These are phyloP conservation scores for Serendipita sp. DNA, from an alignment of 768 basidiomycete genomes.

Conservation along the genomic window DNA sequence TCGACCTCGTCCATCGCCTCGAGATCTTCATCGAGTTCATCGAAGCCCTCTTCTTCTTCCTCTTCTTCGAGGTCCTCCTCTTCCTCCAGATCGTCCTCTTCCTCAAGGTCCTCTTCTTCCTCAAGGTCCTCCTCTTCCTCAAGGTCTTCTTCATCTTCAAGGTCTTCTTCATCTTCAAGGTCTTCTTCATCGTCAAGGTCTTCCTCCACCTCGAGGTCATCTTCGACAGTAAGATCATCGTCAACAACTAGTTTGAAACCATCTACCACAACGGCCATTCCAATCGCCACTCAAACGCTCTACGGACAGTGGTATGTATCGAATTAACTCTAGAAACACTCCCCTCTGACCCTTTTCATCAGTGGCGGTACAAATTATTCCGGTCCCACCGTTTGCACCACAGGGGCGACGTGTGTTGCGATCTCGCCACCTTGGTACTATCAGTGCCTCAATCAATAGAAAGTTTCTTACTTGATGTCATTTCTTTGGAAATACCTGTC, in stretches of 20 bases:
- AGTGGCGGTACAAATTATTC: background rate
- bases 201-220: background rate
- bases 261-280: background rate
- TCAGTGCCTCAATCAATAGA: background rate
- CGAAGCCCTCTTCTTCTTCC: no score
- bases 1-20: background rate
- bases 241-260: background rate
- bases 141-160: no score
- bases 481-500: no score
- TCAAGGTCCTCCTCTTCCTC: no score
- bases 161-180: background rate
- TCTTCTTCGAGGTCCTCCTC: no score
- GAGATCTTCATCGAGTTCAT: background rate
- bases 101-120: no score
- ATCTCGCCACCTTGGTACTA: background rate
- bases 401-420: background rate
- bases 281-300: background rate
- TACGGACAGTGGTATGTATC: slow-evolving; percentile 1
- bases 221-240: background rate
- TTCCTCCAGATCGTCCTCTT: background rate
- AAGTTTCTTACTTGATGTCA: no score
- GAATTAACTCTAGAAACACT: background rate
- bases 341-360: background rate
- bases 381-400: background rate
- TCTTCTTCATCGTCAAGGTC: background rate